Base-by-base conservation (phyloP, 2,329 filamentous ascomycete genomes). In the Geosmithia flava region DNA sequence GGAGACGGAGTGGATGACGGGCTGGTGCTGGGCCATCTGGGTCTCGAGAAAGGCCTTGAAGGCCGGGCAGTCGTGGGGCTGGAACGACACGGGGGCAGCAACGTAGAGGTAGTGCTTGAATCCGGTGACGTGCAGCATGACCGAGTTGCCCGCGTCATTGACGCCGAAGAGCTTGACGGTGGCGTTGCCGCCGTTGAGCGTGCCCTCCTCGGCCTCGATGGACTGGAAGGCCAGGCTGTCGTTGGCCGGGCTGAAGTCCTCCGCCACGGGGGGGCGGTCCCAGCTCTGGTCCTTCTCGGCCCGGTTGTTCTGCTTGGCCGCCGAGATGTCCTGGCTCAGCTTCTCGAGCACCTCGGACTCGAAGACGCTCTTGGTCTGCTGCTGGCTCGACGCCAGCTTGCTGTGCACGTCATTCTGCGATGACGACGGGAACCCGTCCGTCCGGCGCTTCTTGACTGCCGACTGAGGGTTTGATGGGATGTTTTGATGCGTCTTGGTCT, bases 71-170 rank as follows among this genome's bases (percentile, higher is more conserved):
- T 98, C 89, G 42, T 81, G 75, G 44, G 80, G 80, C 27, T 79
- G 78, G 63, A 98, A 98, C 23, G 80, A 78, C 8, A 90, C 70
- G 0, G 93, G 93, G 0, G 94, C 93, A 10, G 87, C 85, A 44
- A 97, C 81, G 59, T 95, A 98, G 49, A 98, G 80, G 62, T 98
- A 98, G 63, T 98, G 93, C 56, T 88, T 83, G 67, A 98, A 98
- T 59, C 89, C 87, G 16, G 87, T 95, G 53, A 98, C 90, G 63
- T 98, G 93, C 13, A 98, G 73, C 64, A 98, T 78, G 40, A 95
- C 88, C 3, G 93, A 98, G 65, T 98, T 85, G 48, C 93, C 93
- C 51, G 72, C 63, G 57, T 79, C 67, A 2, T 88, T 95, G 3
- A 97, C 89, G 57, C 93, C 93, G 66, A 97, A 98, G 19, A 98